Percentiles rank a stretch among this genome's conserved stretches.
These are phyloP conservation scores for Fusarium duplospermum DNA, from an alignment of 2,329 filamentous ascomycete genomes.

Conservation along the genomic window DNA sequence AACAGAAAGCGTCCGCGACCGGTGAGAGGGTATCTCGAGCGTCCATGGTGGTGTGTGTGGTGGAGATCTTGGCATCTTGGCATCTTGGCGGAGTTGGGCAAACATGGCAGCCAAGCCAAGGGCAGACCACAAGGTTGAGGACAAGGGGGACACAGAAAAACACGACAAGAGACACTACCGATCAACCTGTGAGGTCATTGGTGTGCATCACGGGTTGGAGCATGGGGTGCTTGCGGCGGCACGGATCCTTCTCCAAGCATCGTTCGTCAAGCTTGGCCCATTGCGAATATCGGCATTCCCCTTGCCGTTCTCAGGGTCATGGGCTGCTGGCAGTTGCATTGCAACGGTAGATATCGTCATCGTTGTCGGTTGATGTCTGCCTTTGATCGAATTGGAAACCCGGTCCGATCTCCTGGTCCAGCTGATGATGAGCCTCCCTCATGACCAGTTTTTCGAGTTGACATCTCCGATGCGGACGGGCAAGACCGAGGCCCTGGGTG, in stretches of 20 bases:
- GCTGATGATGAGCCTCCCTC: neutral
- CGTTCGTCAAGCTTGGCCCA: slow-evolving; percentile 10
- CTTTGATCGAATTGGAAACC: neutral
- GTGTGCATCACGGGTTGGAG: slow-evolving; percentile 25
- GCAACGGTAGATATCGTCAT: slow-evolving; percentile 23
- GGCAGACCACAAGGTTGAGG: neutral
- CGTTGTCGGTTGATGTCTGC: slow-evolving; percentile 19
- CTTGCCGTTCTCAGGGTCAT: slow-evolving; percentile 19
- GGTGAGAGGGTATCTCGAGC: slow-evolving; percentile 22
- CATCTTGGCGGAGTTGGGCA: slow-evolving; percentile 26
- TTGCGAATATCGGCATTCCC: slow-evolving; percentile 18
- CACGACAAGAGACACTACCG: slow-evolving; percentile 26
- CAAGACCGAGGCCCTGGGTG: slow-evolving; percentile 4
- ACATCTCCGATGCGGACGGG: neutral
- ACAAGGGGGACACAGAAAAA: slow-evolving; percentile 1
- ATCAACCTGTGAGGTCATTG: slow-evolving; percentile 39
- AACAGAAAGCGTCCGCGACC: slow-evolving; percentile 12
- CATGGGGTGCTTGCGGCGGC: slow-evolving; percentile 25
- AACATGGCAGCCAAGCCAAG: slow-evolving; percentile 21
- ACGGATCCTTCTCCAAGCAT: slow-evolving; percentile 7
- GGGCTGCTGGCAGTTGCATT: slow-evolving; percentile 19
- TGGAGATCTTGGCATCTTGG: slow-evolving; percentile 41
- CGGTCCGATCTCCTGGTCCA: slow-evolving; percentile 1
- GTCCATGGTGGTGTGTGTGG: slow-evolving; percentile 38
- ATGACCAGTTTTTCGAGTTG: neutral